Conservation (phyloP, 768 basidiomycete species). For the Trichaptum fuscoviolaceum region DNA sequence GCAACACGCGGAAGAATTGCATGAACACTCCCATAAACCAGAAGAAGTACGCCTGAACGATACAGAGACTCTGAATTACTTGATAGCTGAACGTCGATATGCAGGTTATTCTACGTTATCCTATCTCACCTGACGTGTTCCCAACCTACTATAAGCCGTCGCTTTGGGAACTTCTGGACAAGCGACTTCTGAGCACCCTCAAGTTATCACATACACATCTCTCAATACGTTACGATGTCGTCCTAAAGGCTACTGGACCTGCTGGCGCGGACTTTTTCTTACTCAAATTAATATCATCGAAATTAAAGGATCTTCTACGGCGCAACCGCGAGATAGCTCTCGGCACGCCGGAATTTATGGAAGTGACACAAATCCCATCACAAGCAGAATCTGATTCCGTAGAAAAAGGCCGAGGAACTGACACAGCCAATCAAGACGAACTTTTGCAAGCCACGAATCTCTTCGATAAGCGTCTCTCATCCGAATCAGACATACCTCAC, state of each 20-base stretch:
- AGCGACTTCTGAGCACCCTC: conserved; percentile 39
- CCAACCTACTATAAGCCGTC: conserved; percentile 48
- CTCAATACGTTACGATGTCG: conserved; percentile 47
- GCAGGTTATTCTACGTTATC: conserved; percentile 55
- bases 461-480: neutral
- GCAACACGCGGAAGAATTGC: conserved; percentile 61
- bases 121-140: conserved; percentile 45
- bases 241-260: conserved; percentile 60
- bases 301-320: conserved; percentile 32
- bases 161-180: conserved; percentile 49
- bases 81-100: neutral
- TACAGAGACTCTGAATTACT: conserved; percentile 2
- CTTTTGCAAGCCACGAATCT: neutral
- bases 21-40: conserved; percentile 56
- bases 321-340: conserved; percentile 50
- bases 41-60: conserved; percentile 45
- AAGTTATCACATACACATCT: conserved; percentile 39
- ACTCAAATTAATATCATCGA: conserved; percentile 8
- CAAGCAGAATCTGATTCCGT: neutral
- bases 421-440: neutral
- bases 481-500: conserved; percentile 29
- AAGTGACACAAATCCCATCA: neutral
- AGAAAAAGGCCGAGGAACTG: neutral
- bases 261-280: conserved; percentile 69
- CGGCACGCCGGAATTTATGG: conserved; percentile 18